Conservation (phyloP, 106 monocot genomes). For the Triglochin maritima region DNA sequence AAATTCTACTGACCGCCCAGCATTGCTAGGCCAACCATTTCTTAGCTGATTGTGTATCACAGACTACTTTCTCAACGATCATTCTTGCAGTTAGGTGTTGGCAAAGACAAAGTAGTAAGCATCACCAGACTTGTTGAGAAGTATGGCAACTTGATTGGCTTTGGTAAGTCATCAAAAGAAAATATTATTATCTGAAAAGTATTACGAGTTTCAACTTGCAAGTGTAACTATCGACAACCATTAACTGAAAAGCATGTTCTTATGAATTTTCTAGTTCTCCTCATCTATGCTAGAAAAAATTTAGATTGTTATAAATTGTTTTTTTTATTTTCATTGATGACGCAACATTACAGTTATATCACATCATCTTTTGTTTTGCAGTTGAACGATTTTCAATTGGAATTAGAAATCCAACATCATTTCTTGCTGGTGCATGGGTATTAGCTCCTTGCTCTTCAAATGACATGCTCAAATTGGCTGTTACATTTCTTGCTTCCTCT, state of each 20-base stretch:
- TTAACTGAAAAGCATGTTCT: no score
- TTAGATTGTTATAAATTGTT: no score
- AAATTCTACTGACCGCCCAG: neutral
- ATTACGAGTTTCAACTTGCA: no score
- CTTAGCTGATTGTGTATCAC: neutral
- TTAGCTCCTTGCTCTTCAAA: conserved; percentile 7
- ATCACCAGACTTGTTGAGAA: conserved; percentile 54
- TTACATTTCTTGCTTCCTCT: no score
- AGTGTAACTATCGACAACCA: no score
- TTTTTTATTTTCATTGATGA: no score
- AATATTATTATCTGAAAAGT: no score
- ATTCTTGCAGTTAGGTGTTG: conserved; percentile 45
- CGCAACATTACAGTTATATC: no score
- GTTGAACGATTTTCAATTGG: conserved; percentile 89
- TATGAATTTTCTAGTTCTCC: no score
- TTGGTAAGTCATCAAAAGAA: conserved; percentile 39
- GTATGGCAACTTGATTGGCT: conserved; percentile 82
- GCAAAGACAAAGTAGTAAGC: conserved; percentile 48
- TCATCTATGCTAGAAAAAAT: no score
- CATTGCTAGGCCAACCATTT: neutral
- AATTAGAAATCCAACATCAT: conserved; percentile 69
- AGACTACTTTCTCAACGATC: neutral
- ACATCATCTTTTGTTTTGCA: conserved; percentile 16
- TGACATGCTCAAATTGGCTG: neutral
- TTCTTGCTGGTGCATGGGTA: conserved; percentile 77